A percentile compares a stretch with the other conserved stretches of the same genome.
Evolutionary conservation across 306 rosid species (phyloP).

Genomic region (Vigna reflexopilosa): DNA sequence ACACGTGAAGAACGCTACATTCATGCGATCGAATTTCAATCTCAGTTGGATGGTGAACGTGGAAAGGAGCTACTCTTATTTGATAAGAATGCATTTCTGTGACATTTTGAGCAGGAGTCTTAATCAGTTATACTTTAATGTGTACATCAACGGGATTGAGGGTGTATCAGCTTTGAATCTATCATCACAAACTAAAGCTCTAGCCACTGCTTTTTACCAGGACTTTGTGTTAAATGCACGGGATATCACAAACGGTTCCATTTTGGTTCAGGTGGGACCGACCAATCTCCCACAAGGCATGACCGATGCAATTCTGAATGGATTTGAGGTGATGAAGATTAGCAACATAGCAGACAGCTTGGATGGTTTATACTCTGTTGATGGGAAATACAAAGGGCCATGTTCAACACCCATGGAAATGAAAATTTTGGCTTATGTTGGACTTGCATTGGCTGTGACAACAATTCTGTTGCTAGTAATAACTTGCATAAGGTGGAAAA

Average conservation of each 20-base stretch:
- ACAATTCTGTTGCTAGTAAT: conserved; percentile 50
- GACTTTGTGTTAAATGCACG: conserved; percentile 64
- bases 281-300: conserved; percentile 48
- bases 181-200: conserved; percentile 60
- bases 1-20: conserved; percentile 56
- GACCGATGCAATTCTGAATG: conserved; percentile 70
- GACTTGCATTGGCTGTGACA: conserved; percentile 52
- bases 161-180: conserved; percentile 64
- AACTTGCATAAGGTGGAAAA: conserved; percentile 55
- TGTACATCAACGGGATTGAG: conserved; percentile 65
- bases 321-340: conserved; percentile 83
- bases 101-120: conserved; percentile 75
- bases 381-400: conserved; percentile 63
- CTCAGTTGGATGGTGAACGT: conserved; percentile 73
- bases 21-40: conserved; percentile 58
- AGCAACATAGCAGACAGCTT: conserved; percentile 67
- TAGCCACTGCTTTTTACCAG: conserved; percentile 63
- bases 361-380: conserved; percentile 58
- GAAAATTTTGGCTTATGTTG: conserved; percentile 57
- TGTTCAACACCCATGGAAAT: not conserved
- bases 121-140: conserved; percentile 59
- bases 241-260: conserved; percentile 52
- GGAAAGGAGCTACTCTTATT: conserved; percentile 66
- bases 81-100: conserved; percentile 85
- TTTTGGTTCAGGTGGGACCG: conserved; percentile 70